Base-by-base conservation (phyloP, 1,139 yeast species). In the Petasospora rhodanensis region DNA sequence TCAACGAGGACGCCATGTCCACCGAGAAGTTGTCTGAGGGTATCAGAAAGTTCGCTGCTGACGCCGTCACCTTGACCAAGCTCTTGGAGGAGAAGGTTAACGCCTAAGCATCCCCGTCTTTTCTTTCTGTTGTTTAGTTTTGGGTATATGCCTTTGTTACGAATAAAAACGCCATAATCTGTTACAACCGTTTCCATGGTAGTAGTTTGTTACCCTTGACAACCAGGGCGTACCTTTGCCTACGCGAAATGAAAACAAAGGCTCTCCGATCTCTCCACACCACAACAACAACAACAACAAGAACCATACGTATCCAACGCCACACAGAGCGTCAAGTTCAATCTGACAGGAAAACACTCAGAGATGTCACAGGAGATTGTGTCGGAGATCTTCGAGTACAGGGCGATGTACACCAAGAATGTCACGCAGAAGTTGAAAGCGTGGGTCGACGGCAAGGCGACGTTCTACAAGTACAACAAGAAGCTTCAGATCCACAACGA, bases 1-100 rank as follows among this genome's bases (percentile, higher is more conserved):
- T 91, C 54, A 91, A 91, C 70, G 95, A 91, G 65, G 97, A 91
- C 63, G 93, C 94, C 49, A 91, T 91, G 98, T 93, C 96, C 56
- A 86, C 96, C 52, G 97, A 91, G 73, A 93, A 91, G 75, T 80
- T 93, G 61, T 67, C 96, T 51, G 95, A 91, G 61, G 98, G 98
- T 78, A 91, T 91, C 70, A 84, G 97, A 75, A 77, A 79, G 66
- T 91, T 91, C 68, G 86, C 96, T 55, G 91, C 86, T 63, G 99
- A 93, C 63, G 84, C 95, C 57, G 79, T 70, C 55, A 82, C 95
- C 45, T 79, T 91, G 62, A 73, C 83, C 66, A 70, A 76, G 51
- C 73, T 79, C 62, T 76, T 91, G 64, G 87, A 83, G 69, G 65
- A 73, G 59, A 85, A 76, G 69, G 72, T 86, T 49, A 58, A 68